Conservation (phyloP, 768 basidiomycete genomes). For the Tricholomella constricta region DNA sequence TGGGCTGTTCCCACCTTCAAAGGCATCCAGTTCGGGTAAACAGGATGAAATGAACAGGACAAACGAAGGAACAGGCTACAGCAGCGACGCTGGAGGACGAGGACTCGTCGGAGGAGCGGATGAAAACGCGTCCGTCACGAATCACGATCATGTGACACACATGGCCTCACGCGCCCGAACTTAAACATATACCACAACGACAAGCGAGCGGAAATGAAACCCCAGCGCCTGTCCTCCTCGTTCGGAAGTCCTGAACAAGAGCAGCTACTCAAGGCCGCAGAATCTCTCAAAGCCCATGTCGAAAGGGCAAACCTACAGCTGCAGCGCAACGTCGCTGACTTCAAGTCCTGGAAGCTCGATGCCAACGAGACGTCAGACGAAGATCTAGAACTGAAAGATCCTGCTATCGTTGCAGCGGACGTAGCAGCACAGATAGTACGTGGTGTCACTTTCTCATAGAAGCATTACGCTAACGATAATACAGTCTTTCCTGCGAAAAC, state of each 20-base stretch:
- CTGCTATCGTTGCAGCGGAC: conserved; percentile 57
- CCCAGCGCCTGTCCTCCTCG: conserved; percentile 12
- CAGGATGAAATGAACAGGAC: too few relatives aligned
- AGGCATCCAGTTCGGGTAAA: too few relatives aligned
- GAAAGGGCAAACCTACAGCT: conserved; percentile 41
- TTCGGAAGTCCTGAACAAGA: conserved; percentile 33
- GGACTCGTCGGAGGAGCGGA: too few relatives aligned
- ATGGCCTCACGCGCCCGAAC: too few relatives aligned
- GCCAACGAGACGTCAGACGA: conserved; percentile 37
- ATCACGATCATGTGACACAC: conserved; percentile 7
- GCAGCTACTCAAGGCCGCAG: conserved; percentile 34
- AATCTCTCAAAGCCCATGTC: conserved; percentile 32
- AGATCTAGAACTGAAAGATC: conserved; percentile 45
- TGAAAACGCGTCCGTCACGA: too few relatives aligned
- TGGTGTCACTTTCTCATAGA: not conserved
- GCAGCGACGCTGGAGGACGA: too few relatives aligned
- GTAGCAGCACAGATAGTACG: conserved; percentile 65
- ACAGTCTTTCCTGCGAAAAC: conserved; percentile 72
- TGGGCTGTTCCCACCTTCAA: too few relatives aligned
- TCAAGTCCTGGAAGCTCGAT: conserved; percentile 37
- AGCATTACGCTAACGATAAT: not conserved
- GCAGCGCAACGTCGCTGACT: conserved; percentile 35
- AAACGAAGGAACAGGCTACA: too few relatives aligned
- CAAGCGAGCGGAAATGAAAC: too few relatives aligned
- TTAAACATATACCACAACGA: not conserved